Evolutionary conservation across 2,329 filamentous ascomycete species (phyloP).

Genomic region (Trichoderma koningiopsis): DNA sequence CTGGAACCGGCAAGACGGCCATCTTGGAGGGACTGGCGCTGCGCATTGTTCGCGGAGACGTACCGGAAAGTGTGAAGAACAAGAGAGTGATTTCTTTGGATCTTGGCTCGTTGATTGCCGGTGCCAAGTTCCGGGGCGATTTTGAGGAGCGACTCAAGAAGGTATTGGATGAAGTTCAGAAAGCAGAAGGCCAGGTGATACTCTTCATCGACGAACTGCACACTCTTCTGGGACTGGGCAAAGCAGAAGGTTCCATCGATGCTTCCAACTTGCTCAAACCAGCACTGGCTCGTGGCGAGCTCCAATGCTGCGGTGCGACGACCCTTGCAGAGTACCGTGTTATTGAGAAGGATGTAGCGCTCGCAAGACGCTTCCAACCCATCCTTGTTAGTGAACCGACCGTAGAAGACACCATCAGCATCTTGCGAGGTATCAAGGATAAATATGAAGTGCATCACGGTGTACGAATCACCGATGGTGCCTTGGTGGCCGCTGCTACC

Average conservation of each 20-base stretch:
- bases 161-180: slow-evolving; percentile 86
- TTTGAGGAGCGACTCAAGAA: slow-evolving; percentile 94
- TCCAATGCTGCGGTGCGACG: slow-evolving; percentile 94
- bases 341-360: slow-evolving; percentile 94
- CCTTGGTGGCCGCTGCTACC: slow-evolving; percentile 86
- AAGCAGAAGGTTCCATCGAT: slow-evolving; percentile 94
- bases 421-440: slow-evolving; percentile 94
- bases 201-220: slow-evolving; percentile 96
- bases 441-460: slow-evolving; percentile 97
- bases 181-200: slow-evolving; percentile 86
- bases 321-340: slow-evolving; percentile 88
- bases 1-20: slow-evolving; percentile 92
- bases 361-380: slow-evolving; percentile 91
- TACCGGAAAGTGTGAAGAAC: slow-evolving; percentile 93
- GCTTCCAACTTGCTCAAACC: slow-evolving; percentile 94
- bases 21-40: slow-evolving; percentile 88
- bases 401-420: slow-evolving; percentile 91
- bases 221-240: slow-evolving; percentile 86
- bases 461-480: slow-evolving; percentile 89
- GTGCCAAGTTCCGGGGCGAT: slow-evolving; percentile 92
- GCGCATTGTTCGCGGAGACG: slow-evolving; percentile 87
- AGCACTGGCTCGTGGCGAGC: slow-evolving; percentile 84
- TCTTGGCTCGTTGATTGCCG: slow-evolving; percentile 88
- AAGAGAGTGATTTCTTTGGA: slow-evolving; percentile 88
- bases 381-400: slow-evolving; percentile 91